Evolutionary conservation across 371 early-diverging fungal species (phyloP), one percentile per base, ranked within the genome.

Genomic region (Mortierella sp.): DNA sequence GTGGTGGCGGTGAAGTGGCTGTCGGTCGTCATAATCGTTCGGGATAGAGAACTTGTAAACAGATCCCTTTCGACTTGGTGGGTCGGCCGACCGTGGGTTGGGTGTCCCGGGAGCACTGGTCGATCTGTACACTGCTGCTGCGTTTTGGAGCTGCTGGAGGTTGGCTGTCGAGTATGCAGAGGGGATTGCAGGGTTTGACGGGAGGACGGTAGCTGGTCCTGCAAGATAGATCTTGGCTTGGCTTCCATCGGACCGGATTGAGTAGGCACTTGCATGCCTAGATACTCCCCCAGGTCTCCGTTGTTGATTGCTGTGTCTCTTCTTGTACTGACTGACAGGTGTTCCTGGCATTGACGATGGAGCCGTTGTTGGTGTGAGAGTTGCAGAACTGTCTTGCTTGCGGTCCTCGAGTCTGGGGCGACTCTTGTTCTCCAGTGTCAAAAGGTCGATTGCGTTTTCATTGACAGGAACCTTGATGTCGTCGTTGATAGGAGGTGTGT

Each of bases 21-120:
- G 80, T 8, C 83, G 64, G 10, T 83, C 83, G 51, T 83, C 83
- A 77, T 83, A 83, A 6, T 72, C 75, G n/a, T 83, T 75, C 19
- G 80, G 80, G 0, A 83, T 75, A 31, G 34, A 43, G 26, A 77
- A 77, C 24, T 74, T 76, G 72, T 83, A 83, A 5, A 43, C 51
- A 5, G 75, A 71, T 6, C 16, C 46, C 51, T 79, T 79, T 51
- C 67, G 70, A 57, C 57, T 77, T 8, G 54, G 61, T 34, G 69
- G 37, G 2, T 74, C 16, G 8, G 71, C 21, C 9, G 64, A 64
- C 37, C 64, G 64, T 21, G 69, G 59, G 19, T 71, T 44, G 26
- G 71, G 40, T 0, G 73, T 43, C 3, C 48, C 57, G 16, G 75
- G 61, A 28, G 70, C 26, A 28, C 24, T 31, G 71, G 37, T 71